These are phyloP conservation scores for Colletotrichum tabaci DNA, from an alignment of 2,329 filamentous ascomycete genomes.

Conservation along the genomic window DNA sequence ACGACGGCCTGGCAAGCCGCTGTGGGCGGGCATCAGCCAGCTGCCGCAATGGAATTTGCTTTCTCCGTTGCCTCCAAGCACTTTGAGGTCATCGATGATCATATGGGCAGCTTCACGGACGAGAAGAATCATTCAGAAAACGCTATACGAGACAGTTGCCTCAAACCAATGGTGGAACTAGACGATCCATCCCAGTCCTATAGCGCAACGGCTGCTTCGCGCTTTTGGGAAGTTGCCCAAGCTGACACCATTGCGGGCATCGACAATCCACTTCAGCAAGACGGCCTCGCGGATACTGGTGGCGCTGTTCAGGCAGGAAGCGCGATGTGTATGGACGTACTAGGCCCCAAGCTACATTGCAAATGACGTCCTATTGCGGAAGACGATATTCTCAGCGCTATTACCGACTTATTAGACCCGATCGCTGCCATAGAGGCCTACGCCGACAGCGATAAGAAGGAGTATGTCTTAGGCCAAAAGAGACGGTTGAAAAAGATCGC, in stretches of 20 bases:
- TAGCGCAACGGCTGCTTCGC: too few species aligned
- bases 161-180: too few species aligned
- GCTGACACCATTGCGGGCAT: too few species aligned
- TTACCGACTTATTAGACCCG: conserved; percentile 1
- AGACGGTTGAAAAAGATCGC: background rate
- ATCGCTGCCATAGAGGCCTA: conserved; percentile 2
- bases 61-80: background rate
- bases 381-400: background rate
- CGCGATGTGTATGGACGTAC: background rate
- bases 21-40: background rate
- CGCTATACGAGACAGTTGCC: background rate
- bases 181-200: too few species aligned
- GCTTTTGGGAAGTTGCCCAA: too few species aligned
- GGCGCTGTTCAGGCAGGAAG: background rate
- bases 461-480: background rate
- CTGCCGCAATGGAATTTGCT: background rate
- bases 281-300: background rate
- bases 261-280: too few species aligned
- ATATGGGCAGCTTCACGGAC: background rate
- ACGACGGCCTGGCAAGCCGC: conserved; percentile 3
- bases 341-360: background rate
- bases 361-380: background rate
- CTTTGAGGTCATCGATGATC: background rate
- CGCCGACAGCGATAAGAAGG: background rate
- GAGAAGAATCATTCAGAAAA: background rate